Evolutionary conservation across 805 yeast species (phyloP).

Genomic region (Lipomyces orientalis): DNA sequence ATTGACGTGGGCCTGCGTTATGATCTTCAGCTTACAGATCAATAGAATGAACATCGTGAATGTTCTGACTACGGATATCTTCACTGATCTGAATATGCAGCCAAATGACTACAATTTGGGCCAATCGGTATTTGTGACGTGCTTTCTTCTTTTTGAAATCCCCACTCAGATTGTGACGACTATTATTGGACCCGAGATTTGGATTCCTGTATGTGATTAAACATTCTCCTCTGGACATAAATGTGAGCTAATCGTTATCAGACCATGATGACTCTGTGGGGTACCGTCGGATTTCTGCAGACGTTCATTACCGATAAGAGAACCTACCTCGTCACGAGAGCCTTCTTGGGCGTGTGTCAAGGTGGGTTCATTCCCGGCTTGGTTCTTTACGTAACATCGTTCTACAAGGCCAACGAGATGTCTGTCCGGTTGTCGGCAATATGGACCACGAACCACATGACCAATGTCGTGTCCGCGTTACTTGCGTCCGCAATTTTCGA

Average conservation of each 20-base stretch:
- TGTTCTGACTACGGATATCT: constrained; percentile 62
- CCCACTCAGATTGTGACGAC: constrained; percentile 73
- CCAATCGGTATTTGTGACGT: constrained; percentile 59
- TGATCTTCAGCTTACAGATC: constrained; percentile 65
- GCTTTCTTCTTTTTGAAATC: constrained; percentile 64
- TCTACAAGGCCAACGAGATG: constrained; percentile 64
- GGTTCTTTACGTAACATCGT: constrained; percentile 67
- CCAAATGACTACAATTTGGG: constrained; percentile 67
- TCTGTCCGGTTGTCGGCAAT: constrained; percentile 63
- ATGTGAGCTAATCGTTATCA: not conserved
- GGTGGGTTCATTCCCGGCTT: constrained; percentile 74
- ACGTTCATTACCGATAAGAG: constrained; percentile 51
- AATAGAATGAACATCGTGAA: constrained; percentile 64
- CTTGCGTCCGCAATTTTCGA: constrained; percentile 61
- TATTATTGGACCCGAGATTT: constrained; percentile 65
- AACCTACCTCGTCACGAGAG: constrained; percentile 56
- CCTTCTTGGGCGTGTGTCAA: constrained; percentile 61
- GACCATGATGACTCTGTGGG: constrained; percentile 61
- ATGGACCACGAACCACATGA: constrained; percentile 60
- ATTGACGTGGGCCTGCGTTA: constrained; percentile 61
- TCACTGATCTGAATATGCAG: constrained; percentile 57
- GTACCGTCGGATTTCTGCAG: constrained; percentile 60
- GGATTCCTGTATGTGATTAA: constrained; percentile 62
- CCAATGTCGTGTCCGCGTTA: constrained; percentile 54
- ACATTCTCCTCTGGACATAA: not conserved